A percentile compares a stretch with the other conserved stretches of the same genome.
phyloP scores from a whole-genome alignment of 495 filamentous ascomycete species.

The Neurospora cerealis region DNA sequence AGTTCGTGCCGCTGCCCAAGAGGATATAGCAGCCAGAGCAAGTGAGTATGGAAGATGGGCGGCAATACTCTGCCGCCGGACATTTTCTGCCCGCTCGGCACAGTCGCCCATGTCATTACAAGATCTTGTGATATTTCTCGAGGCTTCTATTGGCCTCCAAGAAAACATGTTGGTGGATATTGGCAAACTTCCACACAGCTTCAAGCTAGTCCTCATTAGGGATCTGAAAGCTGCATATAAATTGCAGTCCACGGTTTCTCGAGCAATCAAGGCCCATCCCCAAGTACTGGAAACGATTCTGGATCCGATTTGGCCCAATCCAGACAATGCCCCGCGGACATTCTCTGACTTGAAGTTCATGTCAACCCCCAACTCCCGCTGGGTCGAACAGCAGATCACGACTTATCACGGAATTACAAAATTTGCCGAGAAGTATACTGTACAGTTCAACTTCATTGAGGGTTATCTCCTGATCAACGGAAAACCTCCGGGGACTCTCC shows the following conservation, averaged over 20 bases:
- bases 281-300: not conserved
- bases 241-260: not conserved
- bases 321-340: not conserved
- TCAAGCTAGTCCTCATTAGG: not conserved
- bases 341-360: not conserved
- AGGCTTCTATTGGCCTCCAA: not conserved
- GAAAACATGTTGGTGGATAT: not conserved
- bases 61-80: slow-evolving; percentile 2
- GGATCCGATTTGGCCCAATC: not conserved
- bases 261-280: not conserved
- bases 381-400: not conserved
- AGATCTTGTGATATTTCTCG: not conserved
- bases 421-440: not conserved
- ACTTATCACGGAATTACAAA: not conserved
- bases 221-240: not conserved
- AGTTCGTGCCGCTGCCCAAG: not conserved
- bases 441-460: not conserved
- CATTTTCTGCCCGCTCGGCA: not conserved
- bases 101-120: not conserved
- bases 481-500: not conserved
- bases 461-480: not conserved
- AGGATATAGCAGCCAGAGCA: not conserved
- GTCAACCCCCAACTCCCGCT: not conserved
- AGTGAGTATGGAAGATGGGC: slow-evolving; percentile 1
- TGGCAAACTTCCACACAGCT: not conserved